Evolutionary conservation across 768 basidiomycete species (phyloP).

Genomic region (Lactarius sp.): DNA sequence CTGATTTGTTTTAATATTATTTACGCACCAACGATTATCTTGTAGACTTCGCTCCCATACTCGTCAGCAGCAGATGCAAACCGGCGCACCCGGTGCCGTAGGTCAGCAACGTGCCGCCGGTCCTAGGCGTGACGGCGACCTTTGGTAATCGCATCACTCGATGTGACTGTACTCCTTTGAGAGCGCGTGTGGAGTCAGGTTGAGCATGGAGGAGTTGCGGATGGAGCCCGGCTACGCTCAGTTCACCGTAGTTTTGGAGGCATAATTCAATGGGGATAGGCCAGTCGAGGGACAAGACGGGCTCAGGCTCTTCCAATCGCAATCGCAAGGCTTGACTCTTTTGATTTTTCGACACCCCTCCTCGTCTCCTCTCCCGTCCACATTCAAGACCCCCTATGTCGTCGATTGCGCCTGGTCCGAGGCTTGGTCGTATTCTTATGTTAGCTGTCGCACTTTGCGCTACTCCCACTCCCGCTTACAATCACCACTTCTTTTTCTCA

Average conservation of each 20-base stretch:
- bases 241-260: conserved; percentile 34
- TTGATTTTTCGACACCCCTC: conserved; percentile 13
- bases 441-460: conserved; percentile 19
- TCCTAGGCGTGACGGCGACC: conserved; percentile 42
- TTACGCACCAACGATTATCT: conserved; percentile 19
- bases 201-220: conserved; percentile 38
- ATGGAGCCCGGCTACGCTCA: conserved; percentile 31
- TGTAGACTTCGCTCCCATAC: conserved; percentile 82
- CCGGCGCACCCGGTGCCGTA: conserved; percentile 43
- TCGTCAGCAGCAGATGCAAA: conserved; percentile 60
- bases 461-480: conserved; percentile 32
- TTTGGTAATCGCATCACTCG: conserved; percentile 39
- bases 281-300: conserved; percentile 23
- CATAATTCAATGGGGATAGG: conserved; percentile 36
- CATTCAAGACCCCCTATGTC: conserved; percentile 18
- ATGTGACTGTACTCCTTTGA: conserved; percentile 29
- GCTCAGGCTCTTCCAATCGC: conserved; percentile 13
- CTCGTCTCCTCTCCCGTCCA: conserved; percentile 6
- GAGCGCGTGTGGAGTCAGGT: conserved; percentile 43
- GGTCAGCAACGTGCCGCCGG: conserved; percentile 40
- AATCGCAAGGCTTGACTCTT: conserved; percentile 11
- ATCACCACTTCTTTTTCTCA: conserved; percentile 39
- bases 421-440: conserved; percentile 20
- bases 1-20: conserved; percentile 25
- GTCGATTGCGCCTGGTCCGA: conserved; percentile 22